Evolutionary conservation across 2,329 filamentous ascomycete genomes (phyloP).

Genomic region (Magnaporthiopsis poae): DNA sequence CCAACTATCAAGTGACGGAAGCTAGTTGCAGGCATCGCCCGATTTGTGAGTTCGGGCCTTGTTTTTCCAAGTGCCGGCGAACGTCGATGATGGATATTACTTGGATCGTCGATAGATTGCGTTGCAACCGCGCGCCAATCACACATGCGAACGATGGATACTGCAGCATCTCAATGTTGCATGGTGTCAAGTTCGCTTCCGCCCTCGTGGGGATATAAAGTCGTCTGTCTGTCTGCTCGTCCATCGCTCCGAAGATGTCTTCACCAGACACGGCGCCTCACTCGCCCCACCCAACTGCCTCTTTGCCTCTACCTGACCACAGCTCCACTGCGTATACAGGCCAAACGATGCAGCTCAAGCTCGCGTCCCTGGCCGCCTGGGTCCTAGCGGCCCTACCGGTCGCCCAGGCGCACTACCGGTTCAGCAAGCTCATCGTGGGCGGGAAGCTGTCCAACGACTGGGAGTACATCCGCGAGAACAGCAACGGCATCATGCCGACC

Average conservation of each 20-base stretch:
- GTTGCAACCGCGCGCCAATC: too few relatives aligned
- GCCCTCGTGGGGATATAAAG: not conserved
- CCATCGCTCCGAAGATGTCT: not conserved
- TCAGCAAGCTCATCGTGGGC: conserved; percentile 10
- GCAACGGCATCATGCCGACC: conserved; percentile 21
- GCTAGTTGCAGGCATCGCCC: not conserved
- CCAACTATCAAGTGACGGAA: not conserved
- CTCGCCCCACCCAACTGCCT: too few relatives aligned
- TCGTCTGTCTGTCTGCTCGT: not conserved
- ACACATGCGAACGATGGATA: not conserved
- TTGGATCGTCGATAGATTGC: not conserved
- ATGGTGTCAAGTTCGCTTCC: not conserved
- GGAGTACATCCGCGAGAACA: conserved; percentile 15
- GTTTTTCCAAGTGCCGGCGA: not conserved
- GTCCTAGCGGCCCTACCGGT: conserved; percentile 3
- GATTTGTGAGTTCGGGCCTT: not conserved
- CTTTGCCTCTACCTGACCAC: not conserved
- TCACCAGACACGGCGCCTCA: too few relatives aligned
- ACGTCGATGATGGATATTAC: too few relatives aligned
- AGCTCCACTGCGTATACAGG: not conserved
- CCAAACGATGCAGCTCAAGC: conserved; percentile 3
- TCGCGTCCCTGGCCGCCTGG: not conserved
- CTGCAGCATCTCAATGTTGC: not conserved
- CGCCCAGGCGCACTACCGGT: conserved; percentile 4
- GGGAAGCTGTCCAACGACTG: conserved; percentile 13